phyloP scores from a whole-genome alignment of 202 grass and related monocot genomes.

The Elaeis oleifera region DNA sequence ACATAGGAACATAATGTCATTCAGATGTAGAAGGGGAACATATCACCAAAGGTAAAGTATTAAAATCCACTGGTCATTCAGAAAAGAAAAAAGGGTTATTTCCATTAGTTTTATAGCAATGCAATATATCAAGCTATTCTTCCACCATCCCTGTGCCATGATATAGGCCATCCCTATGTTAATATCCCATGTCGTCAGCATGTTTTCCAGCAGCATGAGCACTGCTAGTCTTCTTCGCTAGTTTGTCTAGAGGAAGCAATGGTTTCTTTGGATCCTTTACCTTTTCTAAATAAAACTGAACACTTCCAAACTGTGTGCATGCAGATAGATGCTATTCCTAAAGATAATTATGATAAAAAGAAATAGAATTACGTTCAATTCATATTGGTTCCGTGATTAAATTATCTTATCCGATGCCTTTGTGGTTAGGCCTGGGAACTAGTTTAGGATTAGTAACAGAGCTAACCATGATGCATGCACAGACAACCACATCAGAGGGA shows the following conservation, averaged over 20 bases:
- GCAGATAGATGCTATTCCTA: constrained; percentile 76
- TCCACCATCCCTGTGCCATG: constrained; percentile 34
- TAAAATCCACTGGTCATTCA: too few species aligned
- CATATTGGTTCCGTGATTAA: too few species aligned
- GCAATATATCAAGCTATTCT: not conserved
- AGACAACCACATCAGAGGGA: too few species aligned
- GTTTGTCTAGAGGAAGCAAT: constrained; percentile 77
- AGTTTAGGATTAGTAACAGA: too few species aligned
- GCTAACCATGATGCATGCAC: too few species aligned
- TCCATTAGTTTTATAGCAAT: not conserved
- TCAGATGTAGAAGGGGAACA: too few species aligned
- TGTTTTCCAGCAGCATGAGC: constrained; percentile 64
- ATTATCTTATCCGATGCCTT: too few species aligned
- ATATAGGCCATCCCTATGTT: constrained; percentile 87
- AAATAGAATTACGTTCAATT: too few species aligned
- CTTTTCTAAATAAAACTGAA: constrained; percentile 64
- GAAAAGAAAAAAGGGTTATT: too few species aligned
- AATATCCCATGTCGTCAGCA: constrained; percentile 81
- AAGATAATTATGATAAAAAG: not conserved
- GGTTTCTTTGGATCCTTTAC: constrained; percentile 45
- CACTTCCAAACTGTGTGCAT: constrained; percentile 66
- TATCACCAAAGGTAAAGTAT: too few species aligned
- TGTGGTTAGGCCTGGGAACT: too few species aligned
- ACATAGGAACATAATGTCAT: too few species aligned
- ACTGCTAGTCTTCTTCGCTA: constrained; percentile 37